Evolutionary conservation across 1,284 basidiomycete species (phyloP).

Genomic region (Trichosporon ovoides): DNA sequence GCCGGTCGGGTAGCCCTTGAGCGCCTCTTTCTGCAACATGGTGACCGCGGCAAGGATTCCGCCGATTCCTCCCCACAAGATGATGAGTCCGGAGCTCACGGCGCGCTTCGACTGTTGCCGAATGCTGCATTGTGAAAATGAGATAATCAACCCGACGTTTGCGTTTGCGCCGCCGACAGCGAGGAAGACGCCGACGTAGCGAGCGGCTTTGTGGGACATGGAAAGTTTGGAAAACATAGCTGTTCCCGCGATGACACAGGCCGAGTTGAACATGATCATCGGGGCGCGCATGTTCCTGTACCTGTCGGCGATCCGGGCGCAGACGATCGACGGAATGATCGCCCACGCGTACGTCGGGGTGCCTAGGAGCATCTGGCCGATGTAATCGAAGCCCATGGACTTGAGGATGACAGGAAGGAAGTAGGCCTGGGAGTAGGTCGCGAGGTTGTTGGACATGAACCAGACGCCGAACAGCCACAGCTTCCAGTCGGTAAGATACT

Average conservation of each 20-base stretch:
- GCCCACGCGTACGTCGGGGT: constrained; percentile 49
- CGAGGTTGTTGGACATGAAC: constrained; percentile 34
- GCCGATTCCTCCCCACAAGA: constrained; percentile 49
- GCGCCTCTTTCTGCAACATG: constrained; percentile 16
- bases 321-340: constrained; percentile 41
- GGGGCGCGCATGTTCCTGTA: constrained; percentile 6
- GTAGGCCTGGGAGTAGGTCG: constrained; percentile 31
- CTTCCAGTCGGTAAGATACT: constrained; percentile 46
- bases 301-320: constrained; percentile 46
- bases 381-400: constrained; percentile 22
- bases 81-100: constrained; percentile 46
- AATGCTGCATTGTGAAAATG: constrained; percentile 49
- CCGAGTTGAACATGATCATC: constrained; percentile 12
- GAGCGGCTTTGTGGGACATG: constrained; percentile 26
- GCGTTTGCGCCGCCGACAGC: constrained; percentile 42
- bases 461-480: constrained; percentile 50
- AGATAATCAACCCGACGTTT: constrained; percentile 39
- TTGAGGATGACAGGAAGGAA: constrained; percentile 44
- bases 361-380: constrained; percentile 41
- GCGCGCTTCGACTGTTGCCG: constrained; percentile 47
- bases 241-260: constrained; percentile 14
- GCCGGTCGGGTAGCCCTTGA: constrained; percentile 17
- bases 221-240: constrained; percentile 20
- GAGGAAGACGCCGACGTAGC: constrained; percentile 50
- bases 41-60: constrained; percentile 39